A percentile compares a stretch with the other conserved stretches of the same genome.
Evolutionary conservation across 2,329 filamentous ascomycete species (phyloP).

Genomic region (Xenosphaeropsis pyriputrescens): DNA sequence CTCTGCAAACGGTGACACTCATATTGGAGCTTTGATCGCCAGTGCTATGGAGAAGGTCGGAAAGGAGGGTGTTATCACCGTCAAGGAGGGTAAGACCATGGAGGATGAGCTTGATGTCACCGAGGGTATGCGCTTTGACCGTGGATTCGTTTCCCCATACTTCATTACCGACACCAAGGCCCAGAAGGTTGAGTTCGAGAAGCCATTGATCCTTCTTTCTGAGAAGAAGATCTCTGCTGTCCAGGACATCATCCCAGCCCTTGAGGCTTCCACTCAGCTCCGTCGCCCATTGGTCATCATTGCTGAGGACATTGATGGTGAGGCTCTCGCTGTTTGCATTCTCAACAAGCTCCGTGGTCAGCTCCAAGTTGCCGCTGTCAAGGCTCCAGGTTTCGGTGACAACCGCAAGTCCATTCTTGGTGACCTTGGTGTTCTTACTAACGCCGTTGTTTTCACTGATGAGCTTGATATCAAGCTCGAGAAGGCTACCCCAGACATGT

Average conservation of each 20-base stretch:
- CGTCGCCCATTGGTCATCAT: conserved; percentile 96
- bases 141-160: conserved; percentile 95
- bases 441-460: conserved; percentile 93
- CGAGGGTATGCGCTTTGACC: conserved; percentile 99
- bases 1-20: conserved; percentile 89
- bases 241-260: conserved; percentile 95
- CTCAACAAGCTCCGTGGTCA: conserved; percentile 99
- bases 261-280: conserved; percentile 91
- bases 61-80: conserved; percentile 99
- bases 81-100: conserved; percentile 99
- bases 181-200: conserved; percentile 99
- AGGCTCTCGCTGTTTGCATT: conserved; percentile 97
- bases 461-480: conserved; percentile 99
- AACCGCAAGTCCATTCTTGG: conserved; percentile 99
- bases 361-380: conserved; percentile 95
- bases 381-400: conserved; percentile 98
- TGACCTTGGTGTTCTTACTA: conserved; percentile 89
- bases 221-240: conserved; percentile 99
- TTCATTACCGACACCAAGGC: conserved; percentile 99
- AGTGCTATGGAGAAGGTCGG: conserved; percentile 99
- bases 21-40: conserved; percentile 91
- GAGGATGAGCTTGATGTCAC: conserved; percentile 97
- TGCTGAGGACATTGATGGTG: conserved; percentile 96
- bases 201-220: conserved; percentile 93
- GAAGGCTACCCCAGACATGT: conserved; percentile 91